Base-by-base conservation (phyloP, 139 green algal genomes). In the Haematococcus sp. region DNA sequence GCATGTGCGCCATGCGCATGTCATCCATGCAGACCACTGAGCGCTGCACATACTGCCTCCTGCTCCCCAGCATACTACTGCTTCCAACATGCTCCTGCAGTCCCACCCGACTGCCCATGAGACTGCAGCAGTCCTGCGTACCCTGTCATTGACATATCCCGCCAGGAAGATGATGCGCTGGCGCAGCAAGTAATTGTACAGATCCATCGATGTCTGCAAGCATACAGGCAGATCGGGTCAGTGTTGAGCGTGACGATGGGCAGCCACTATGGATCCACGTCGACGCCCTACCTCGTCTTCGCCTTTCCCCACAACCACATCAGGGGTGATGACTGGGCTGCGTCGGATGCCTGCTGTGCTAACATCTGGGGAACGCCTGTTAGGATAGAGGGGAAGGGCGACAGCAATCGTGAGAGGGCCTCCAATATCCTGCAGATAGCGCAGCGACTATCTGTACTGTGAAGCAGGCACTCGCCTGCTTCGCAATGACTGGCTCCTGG, bases 141-240 rank as follows among this genome's bases (percentile, higher is more conserved):
- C 91, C 79, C 94, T 84, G 71, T 96, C 92, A 70, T 92, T 93
- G 54, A 98, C 88, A 55, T 93, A 90, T 33, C 82, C 77, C 3
- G 86, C 86, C 2, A 98, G 49, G 78, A 97, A 97, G 49, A 98
- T 90, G 83, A 98, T 97, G 32, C 94, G 84, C 65, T 98, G 92
- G 1, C 81, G 75, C 25, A 97, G 74, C 13, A 98, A 78, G 84
- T 96, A 92, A 65, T 83, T 86, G 58, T 88, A 90, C 66, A 98
- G 83, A 80, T 97, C 93, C 33, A 91, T 84, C n/a, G 72, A 79
- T 23, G 83, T 82, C 87, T 92, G 88, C 59, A 64, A 0, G 7
- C 40, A 49, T 7, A 11, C 40, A 11, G 40, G 40, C 7, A 7
- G 40, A 49, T 49, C 52, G 52, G 52, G 52, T 4, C 15, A 61